These are phyloP conservation scores for Pichia sp. DNA, from an alignment of 1,139 yeast species.

Conservation along the genomic window DNA sequence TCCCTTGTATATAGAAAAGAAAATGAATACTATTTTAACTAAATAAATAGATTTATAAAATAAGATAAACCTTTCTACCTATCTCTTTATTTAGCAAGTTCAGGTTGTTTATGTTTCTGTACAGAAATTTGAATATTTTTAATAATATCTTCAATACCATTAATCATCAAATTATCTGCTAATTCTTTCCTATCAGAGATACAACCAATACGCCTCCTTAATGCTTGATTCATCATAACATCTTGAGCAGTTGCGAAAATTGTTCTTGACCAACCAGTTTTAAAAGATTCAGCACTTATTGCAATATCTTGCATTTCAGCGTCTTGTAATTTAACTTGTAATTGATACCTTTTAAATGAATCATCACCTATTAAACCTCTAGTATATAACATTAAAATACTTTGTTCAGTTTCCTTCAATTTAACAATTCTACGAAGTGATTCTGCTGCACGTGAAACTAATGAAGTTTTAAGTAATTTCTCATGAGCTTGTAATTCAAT, in stretches of 20 bases:
- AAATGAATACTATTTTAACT: too few species aligned
- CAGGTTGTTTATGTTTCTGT: neutral
- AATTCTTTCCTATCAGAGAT: constrained; percentile 48
- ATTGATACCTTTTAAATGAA: constrained; percentile 67
- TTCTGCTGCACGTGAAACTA: constrained; percentile 67
- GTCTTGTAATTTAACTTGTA: constrained; percentile 73
- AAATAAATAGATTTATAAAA: neutral
- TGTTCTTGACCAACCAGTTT: constrained; percentile 73
- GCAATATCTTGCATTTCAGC: constrained; percentile 73
- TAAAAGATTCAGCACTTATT: constrained; percentile 64
- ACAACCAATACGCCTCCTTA: constrained; percentile 70
- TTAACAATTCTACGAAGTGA: constrained; percentile 61
- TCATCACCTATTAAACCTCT: constrained; percentile 90
- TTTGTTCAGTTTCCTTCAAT: constrained; percentile 66
- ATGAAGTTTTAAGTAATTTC: constrained; percentile 77
- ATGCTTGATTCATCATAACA: constrained; percentile 84
- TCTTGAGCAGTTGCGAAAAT: constrained; percentile 81
- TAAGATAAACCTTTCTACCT: neutral
- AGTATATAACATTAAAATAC: constrained; percentile 65
- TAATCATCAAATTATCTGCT: constrained; percentile 45
- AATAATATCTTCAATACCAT: constrained; percentile 24
- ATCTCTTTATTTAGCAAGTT: too few species aligned
- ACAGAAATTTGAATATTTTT: constrained; percentile 3
- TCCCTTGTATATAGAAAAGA: too few species aligned
- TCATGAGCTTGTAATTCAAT: constrained; percentile 38